These are phyloP conservation scores for Oryza punctata DNA, from an alignment of 176 grass and related monocot species.

Conservation along the genomic window DNA sequence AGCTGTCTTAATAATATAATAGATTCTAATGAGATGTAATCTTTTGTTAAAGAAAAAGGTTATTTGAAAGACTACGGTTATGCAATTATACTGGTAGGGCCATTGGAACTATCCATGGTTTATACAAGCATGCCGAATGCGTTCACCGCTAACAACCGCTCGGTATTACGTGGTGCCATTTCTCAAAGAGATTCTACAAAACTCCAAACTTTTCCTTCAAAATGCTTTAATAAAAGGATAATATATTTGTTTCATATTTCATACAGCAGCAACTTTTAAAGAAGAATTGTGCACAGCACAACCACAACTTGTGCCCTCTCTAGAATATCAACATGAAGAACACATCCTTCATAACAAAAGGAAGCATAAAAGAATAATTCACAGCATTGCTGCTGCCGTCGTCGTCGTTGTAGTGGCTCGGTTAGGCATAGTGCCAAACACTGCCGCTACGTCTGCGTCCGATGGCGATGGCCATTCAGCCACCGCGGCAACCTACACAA, in stretches of 20 bases:
- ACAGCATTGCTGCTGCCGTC: neutral
- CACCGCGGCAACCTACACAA: neutral
- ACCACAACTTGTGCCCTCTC: neutral
- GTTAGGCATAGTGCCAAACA: neutral
- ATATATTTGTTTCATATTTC: neutral
- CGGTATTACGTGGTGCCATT: too few species aligned
- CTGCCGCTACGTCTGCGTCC: neutral
- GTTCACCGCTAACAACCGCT: too few species aligned
- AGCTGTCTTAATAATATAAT: too few species aligned
- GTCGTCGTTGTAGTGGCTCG: neutral
- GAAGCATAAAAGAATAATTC: neutral
- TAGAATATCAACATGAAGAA: neutral
- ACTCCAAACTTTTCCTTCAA: neutral
- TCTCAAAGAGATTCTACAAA: too few species aligned
- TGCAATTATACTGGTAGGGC: too few species aligned
- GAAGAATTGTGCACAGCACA: neutral
- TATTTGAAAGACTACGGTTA: too few species aligned
- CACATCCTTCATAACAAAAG: neutral
- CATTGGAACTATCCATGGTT: too few species aligned
- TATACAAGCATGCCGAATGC: too few species aligned
- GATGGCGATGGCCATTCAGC: conserved; percentile 3
- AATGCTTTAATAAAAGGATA: neutral
- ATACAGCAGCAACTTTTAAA: neutral
- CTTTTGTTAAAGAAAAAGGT: too few species aligned
- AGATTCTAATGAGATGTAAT: too few species aligned